These are phyloP conservation scores for Agrostemma githago DNA, from an alignment of 148 eudicot genomes.

Conservation along the genomic window DNA sequence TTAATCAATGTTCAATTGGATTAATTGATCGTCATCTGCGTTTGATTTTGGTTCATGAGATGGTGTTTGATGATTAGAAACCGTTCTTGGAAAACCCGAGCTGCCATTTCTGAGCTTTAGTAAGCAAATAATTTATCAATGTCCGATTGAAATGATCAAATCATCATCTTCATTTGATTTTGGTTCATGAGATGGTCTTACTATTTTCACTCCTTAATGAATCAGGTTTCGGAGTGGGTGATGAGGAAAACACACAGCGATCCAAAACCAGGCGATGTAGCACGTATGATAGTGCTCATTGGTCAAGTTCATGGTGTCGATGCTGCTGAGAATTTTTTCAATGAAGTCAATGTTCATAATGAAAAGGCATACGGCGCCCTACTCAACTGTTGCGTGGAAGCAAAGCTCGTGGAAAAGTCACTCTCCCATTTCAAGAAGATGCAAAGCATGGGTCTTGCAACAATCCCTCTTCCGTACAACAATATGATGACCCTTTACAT, in stretches of 20 bases:
- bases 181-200: background rate
- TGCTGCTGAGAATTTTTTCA: conserved; percentile 54
- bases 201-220: background rate
- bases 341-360: conserved; percentile 27
- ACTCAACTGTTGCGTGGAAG: conserved; percentile 45
- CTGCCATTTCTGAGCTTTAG: background rate
- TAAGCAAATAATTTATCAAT: no score
- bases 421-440: conserved; percentile 37
- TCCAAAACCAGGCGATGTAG: conserved; percentile 33
- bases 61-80: background rate
- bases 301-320: conserved; percentile 43
- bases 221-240: conserved; percentile 62
- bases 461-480: conserved; percentile 23
- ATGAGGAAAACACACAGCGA: conserved; percentile 24
- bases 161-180: background rate
- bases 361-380: conserved; percentile 55
- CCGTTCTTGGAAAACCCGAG: background rate
- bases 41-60: background rate
- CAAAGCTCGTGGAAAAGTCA: conserved; percentile 37
- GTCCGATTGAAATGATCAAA: background rate
- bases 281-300: conserved; percentile 46
- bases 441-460: conserved; percentile 42
- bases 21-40: background rate
- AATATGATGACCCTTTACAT: conserved; percentile 42
- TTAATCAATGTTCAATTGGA: no score